Evolutionary conservation across 31 red algal genomes (phyloP), one percentile per base, ranked within the genome.

Genomic region (Endocladia muricata): DNA sequence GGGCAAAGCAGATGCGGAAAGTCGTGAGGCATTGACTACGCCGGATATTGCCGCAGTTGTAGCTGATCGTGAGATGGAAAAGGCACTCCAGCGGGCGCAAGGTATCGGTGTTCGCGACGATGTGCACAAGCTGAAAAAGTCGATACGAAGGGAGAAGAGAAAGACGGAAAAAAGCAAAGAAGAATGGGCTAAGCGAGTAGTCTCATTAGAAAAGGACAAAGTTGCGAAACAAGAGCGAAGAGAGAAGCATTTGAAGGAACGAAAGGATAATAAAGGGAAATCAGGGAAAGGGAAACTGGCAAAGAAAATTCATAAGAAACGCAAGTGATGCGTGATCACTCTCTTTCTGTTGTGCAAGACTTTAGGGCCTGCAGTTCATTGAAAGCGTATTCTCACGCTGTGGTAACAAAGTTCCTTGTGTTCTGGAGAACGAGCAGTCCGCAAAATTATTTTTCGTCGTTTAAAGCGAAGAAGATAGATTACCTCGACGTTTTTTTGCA

Each of bases 151-250:
- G 67, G 88, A 79, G 40, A 78, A 84, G 52, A 59, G 88, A 51
- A 91, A 74, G 55, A 55, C 41, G 37, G 88, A 78, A 25, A 91
- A 91, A 74, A 91, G 88, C 49, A 76, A 75, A 39, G 88, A 91
- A 41, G 74, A 91, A 1, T 91, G 88, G 88, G 79, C 79, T n/a
- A 73, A 78, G 32, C 61, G 88, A 34, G 80, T 84, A 5, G 54
- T 79, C 23, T 54, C 74, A 48, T 65, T 84, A 11, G 79, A 91
- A 39, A 61, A 84, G 17, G 88, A 91, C 11, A 76, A 78, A 52
- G 55, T 37, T 23, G 66, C 48, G 25, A 82, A 61, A 32, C 79
- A 83, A 36, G 79, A 78, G 40, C 51, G 51, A 67, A 72, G 74
- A 28, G 67, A 70, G 25, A 79, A 84, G 56, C 73, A 84, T 74